Evolutionary conservation across 2,329 filamentous ascomycete species (phyloP), one percentile per base, ranked within the genome.

Genomic region (Botrytis deweyae): DNA sequence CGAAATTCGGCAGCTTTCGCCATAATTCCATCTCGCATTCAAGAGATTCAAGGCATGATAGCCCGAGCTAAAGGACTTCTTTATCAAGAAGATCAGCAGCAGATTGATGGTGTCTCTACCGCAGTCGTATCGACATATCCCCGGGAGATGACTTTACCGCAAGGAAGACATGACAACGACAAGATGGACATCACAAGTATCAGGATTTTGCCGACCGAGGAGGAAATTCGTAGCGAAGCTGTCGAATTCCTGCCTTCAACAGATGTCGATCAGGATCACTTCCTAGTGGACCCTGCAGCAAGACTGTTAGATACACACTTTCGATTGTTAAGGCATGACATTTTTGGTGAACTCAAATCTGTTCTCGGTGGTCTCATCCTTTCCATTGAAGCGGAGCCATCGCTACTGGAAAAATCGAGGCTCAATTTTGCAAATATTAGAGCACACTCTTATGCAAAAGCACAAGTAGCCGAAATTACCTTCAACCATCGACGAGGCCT

Each of bases 121-220:
- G 40, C 42, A 18, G 52, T 42, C 5, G 42, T 73, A 4, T 72
- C 70, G 12, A 69, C 71, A 9, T 73, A 69, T 33, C 71, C 71
- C 40, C 52, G 64, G 3, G 38, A 73, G 7, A 73, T 73, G 3
- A 55, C n/a, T n/a, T 8, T 69, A n/a, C 71, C 71, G 16, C 7
- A 33, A 10, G 33, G 25, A 14, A 68, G 40, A 18, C 64, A 73
- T 25, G 49, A 73, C 7, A 73, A 73, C 20, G 66, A 74, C 40
- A 79, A 81, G 18, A 76, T 76, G 44, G 78, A 81, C 44, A 80
- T 82, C 58, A 76, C 77, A 14, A 74, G 82, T 72, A 82, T 82
- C 46, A 75, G 74, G 36, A 81, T 82, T 42, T 74, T 82, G 46
- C 81, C 81, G 1, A 81, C 81, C 4, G 78, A 79, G 18, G 76